A percentile compares a stretch with the other conserved stretches of the same genome.
These are phyloP conservation scores for Plasmodium relictum DNA, from an alignment of 169 alveolate genomes.

Conservation along the genomic window DNA sequence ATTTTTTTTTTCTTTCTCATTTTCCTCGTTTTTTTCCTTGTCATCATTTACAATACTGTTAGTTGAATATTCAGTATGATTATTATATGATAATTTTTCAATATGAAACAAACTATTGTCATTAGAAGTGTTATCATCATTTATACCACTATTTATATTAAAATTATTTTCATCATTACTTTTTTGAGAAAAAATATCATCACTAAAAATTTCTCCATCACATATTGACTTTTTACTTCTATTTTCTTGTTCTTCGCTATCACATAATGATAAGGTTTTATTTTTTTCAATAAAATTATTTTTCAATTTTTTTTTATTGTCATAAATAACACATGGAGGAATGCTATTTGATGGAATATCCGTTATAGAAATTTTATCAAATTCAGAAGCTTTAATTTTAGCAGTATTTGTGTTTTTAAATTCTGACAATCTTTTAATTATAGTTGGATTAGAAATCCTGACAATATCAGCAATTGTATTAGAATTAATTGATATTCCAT, in stretches of 20 bases:
- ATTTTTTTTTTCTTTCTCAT: neutral
- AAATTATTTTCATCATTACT: neutral
- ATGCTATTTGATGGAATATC: constrained; percentile 87
- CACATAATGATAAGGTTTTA: constrained; percentile 73
- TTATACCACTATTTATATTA: neutral
- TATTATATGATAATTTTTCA: neutral
- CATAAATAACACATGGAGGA: constrained; percentile 88
- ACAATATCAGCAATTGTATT: constrained; percentile 94
- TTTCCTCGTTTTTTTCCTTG: neutral
- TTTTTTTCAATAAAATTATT: constrained; percentile 66
- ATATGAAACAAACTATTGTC: neutral
- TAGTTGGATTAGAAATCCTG: constrained; percentile 95
- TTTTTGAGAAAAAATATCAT: neutral
- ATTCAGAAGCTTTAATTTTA: constrained; percentile 92
- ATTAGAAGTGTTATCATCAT: neutral
- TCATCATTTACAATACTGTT: neutral
- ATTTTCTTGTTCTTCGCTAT: constrained; percentile 68
- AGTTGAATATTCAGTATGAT: neutral
- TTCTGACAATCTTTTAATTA: constrained; percentile 96
- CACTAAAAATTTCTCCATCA: constrained; percentile 4
- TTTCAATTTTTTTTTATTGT: constrained; percentile 66
- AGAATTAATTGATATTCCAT: constrained; percentile 92
- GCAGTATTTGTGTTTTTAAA: constrained; percentile 95
- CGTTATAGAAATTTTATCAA: constrained; percentile 90
- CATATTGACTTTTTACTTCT: constrained; percentile 5